These are phyloP conservation scores for Macrotyloma uniflorum DNA, from an alignment of 306 rosid species.

Conservation along the genomic window DNA sequence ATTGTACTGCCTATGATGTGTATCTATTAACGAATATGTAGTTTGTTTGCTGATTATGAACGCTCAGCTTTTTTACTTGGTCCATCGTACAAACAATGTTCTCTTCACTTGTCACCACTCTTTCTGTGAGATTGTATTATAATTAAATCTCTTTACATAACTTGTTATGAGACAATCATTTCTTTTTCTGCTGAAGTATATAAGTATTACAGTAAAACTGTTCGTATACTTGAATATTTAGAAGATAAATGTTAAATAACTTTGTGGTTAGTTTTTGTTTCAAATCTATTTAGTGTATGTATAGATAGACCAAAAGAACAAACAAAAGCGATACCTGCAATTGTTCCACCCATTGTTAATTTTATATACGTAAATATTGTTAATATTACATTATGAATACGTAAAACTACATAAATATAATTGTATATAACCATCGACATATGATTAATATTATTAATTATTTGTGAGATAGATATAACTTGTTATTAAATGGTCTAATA, in stretches of 20 bases:
- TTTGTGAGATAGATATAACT: no score
- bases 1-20: neutral
- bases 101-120: neutral
- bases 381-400: no score
- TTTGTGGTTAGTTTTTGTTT: neutral
- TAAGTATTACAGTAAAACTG: neutral
- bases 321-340: no score
- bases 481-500: no score
- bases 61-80: neutral
- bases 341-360: no score
- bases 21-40: conserved; percentile 3
- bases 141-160: neutral
- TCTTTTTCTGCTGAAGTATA: neutral
- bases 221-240: neutral
- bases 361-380: no score
- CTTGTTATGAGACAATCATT: conserved; percentile 6
- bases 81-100: conserved; percentile 14
- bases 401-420: no score
- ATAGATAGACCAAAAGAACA: neutral
- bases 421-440: no score
- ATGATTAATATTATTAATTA: no score
- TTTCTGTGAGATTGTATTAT: conserved; percentile 1
- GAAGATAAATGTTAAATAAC: neutral
- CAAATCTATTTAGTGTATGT: neutral
- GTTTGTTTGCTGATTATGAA: conserved; percentile 20